Conservation (phyloP, 2,329 filamentous ascomycete species). For the Beauveria sp. region DNA sequence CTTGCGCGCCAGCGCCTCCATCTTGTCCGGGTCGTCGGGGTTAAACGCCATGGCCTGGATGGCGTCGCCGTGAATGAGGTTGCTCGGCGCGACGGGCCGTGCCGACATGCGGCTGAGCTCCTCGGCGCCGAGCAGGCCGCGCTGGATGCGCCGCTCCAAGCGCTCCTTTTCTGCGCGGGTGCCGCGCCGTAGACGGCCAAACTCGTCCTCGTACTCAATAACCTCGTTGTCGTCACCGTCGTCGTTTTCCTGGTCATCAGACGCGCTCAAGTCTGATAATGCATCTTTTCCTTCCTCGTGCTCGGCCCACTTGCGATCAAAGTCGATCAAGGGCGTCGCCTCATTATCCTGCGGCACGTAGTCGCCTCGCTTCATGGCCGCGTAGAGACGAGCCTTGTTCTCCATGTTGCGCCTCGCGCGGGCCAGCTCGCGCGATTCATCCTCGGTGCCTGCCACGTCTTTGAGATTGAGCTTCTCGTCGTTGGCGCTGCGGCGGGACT, state of each 20-base stretch:
- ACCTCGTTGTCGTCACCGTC: conserved; percentile 47
- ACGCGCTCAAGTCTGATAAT: conserved; percentile 37
- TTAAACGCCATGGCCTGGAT: conserved; percentile 80
- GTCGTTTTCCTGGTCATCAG: conserved; percentile 29
- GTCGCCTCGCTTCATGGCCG: conserved; percentile 85
- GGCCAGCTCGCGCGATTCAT: conserved; percentile 60
- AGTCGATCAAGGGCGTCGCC: conserved; percentile 71
- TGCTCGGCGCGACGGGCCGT: conserved; percentile 55
- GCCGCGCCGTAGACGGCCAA: conserved; percentile 71
- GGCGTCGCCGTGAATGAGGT: conserved; percentile 77
- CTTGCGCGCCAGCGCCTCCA: conserved; percentile 71
- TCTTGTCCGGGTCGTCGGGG: conserved; percentile 61
- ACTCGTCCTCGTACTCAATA: conserved; percentile 88
- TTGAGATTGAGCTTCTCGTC: conserved; percentile 44
- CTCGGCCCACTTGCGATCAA: conserved; percentile 93
- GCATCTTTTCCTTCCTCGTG: conserved; percentile 41
- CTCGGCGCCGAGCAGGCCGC: conserved; percentile 45
- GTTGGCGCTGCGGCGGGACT: conserved; percentile 34
- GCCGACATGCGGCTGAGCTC: conserved; percentile 64
- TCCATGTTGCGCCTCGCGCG: conserved; percentile 77
- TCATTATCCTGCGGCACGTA: conserved; percentile 61
- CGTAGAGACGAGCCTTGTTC: conserved; percentile 82
- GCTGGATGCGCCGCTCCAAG: conserved; percentile 46
- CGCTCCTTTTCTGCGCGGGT: conserved; percentile 61
- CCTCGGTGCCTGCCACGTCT: conserved; percentile 46